Base-by-base conservation (phyloP, 257 asterid genomes). In the Jacaranda copaia region DNA sequence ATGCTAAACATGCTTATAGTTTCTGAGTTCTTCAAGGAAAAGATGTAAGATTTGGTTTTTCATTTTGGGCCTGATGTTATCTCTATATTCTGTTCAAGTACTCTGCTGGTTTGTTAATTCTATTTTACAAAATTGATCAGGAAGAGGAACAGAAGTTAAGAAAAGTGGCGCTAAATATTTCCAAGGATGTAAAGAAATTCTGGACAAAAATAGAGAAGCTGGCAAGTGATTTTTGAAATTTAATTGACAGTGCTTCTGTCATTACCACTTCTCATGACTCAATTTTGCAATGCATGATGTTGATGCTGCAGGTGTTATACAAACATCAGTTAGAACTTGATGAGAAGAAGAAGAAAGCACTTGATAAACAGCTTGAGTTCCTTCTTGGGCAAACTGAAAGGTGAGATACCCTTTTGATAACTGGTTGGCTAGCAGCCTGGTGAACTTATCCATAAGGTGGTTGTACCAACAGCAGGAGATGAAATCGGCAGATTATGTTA, bases 301-400 rank as follows among this genome's bases (percentile, higher is more conserved):
- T 78, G 62, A 60, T 77, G 60, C 87, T 77, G 60, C 87, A 96
- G 99, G 99, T 96, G 43, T 87, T 85, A 57, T 96, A 91, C 88
- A 93, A 96, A 86, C 98, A 96, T 85, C 99, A 96, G 87, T 78
- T 93, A 77, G 96, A 89, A 85, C 80, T 93, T 71, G 98, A 93
- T 55, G 97, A 81, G 85, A 96, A 93, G 88, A 96, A 93, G 90
- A 96, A 96, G 84, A 91, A 91, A 84, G 90, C 92, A 57, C 97
- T 90, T 79, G 99, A 96, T 86, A 93, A 90, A 77, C 98, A 93
- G 79, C 98, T 93, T 69, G 97, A 96, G 85, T 96, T 96, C 84
- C 99, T 93, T 79, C 90, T 96, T 12, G 99, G 99, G 77, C 99
- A 93, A 90, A 96, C 99, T 60, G 99, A 96, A 86, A 91, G 99